Conservation (phyloP, 2,329 filamentous ascomycete species). For the Trichophyton schoenleinii region DNA sequence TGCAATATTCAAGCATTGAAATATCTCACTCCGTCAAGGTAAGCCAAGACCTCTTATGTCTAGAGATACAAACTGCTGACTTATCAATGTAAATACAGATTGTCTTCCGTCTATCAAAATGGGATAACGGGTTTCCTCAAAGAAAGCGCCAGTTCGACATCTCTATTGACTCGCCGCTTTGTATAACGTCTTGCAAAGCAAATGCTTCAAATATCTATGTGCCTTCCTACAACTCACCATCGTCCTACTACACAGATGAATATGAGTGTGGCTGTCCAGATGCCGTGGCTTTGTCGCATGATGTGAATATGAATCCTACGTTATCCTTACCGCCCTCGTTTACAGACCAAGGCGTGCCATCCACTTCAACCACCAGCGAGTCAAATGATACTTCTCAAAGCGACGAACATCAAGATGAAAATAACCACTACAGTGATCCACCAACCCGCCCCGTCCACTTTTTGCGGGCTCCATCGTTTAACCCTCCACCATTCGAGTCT, state of each 20-base stretch:
- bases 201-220: constrained; percentile 79
- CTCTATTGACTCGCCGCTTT: constrained; percentile 89
- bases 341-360: background rate
- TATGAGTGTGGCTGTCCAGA: constrained; percentile 56
- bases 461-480: constrained; percentile 70
- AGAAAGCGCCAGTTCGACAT: constrained; percentile 89
- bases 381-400: constrained; percentile 20
- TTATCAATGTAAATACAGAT: constrained; percentile 43
- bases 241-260: constrained; percentile 41
- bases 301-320: constrained; percentile 17
- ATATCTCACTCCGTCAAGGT: constrained; percentile 97
- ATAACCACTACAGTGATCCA: constrained; percentile 32
- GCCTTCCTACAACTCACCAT: constrained; percentile 58
- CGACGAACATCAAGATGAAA: constrained; percentile 34
- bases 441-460: constrained; percentile 63
- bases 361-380: background rate
- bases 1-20: constrained; percentile 85
- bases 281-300: constrained; percentile 37
- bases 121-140: constrained; percentile 62
- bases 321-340: constrained; percentile 7
- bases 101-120: constrained; percentile 79
- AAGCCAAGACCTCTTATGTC: constrained; percentile 18
- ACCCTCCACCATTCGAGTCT: constrained; percentile 75
- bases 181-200: constrained; percentile 84
- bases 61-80: background rate